Evolutionary conservation across 2,329 filamentous ascomycete genomes (phyloP), one percentile per base, ranked within the genome.

Genomic region (Phialophora chinensis): DNA sequence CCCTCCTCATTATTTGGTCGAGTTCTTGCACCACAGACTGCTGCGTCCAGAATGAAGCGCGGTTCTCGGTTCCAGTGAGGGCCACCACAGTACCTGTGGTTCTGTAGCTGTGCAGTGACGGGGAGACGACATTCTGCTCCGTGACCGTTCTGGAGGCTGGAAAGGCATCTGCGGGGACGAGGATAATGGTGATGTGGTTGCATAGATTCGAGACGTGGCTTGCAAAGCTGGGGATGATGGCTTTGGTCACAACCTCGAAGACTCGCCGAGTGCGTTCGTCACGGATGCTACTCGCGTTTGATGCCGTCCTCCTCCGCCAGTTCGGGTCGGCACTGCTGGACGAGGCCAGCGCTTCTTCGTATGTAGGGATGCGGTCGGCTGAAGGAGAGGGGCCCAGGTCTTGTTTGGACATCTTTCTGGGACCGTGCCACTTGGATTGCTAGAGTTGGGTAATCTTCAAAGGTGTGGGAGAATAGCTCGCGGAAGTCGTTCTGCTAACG

Each of bases 31-130:
- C 70, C 1, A 81, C 77, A n/a, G 73, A 74, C 7, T 75, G 75
- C 20, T 79, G 75, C 44, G 76, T 75, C 80, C 80, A 83, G 65
- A 83, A 83, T 62, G 79, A 78, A 7, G 79, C 74, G 1, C 72
- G 73, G 57, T 82, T 78, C 58, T 81, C 77, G 33, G 76, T 72
- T 4, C 79, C 79, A 23, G 75, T 71, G 0, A 83, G 73, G 3
- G 76, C 72, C 29, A 83, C 73, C 20, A 82, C 71, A 44, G 77
- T 74, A 17, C 60, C 56, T 1, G 62, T 64, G 7, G 64, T 67
- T 25, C 65, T 52, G 53, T 60, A 55, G 5, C 38, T 20, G 27
- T 63, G 67, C 6, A 65, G 25, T 2, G 67, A 47, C 8, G 69
- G 69, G 6, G 69, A 56, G 2, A 80, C 76, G 31, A 77, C 73